A percentile compares a stretch with the other conserved stretches of the same genome.
These are phyloP conservation scores for Russula griseocarnosa DNA, from an alignment of 768 basidiomycete species.

Conservation along the genomic window DNA sequence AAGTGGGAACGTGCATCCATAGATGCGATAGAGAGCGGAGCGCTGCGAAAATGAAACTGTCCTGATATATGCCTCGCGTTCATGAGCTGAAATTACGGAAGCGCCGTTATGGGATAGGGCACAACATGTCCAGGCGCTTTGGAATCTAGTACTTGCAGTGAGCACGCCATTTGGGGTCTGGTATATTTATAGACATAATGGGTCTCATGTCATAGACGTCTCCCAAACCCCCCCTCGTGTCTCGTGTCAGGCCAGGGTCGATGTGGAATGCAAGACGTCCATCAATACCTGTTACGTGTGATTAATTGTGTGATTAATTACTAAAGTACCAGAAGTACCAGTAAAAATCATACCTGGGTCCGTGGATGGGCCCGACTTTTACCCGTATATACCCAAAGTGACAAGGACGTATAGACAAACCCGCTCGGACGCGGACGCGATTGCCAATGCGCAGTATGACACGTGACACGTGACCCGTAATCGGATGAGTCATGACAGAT, in stretches of 20 bases:
- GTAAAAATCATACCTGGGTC: background rate
- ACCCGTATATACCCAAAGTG: background rate
- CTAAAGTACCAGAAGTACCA: background rate
- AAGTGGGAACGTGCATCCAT: background rate
- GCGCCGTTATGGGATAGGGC: background rate
- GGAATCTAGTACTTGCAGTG: background rate
- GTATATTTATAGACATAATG: background rate
- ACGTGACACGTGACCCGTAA: no score
- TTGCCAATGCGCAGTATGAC: no score
- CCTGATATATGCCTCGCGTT: background rate
- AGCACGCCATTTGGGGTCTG: no score
- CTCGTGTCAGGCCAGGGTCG: background rate
- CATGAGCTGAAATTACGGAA: background rate
- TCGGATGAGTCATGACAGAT: no score
- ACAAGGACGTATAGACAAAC: background rate
- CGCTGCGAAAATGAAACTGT: slow-evolving; percentile 2
- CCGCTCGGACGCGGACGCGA: background rate
- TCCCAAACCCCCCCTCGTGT: background rate
- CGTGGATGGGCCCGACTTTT: background rate
- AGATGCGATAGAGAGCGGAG: background rate
- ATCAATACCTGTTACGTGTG: slow-evolving; percentile 5
- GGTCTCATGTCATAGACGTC: background rate
- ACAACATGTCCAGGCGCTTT: background rate
- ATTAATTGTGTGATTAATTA: background rate
- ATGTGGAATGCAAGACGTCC: background rate